Evolutionary conservation across 306 rosid genomes (phyloP).

Genomic region (Sindora glabra): DNA sequence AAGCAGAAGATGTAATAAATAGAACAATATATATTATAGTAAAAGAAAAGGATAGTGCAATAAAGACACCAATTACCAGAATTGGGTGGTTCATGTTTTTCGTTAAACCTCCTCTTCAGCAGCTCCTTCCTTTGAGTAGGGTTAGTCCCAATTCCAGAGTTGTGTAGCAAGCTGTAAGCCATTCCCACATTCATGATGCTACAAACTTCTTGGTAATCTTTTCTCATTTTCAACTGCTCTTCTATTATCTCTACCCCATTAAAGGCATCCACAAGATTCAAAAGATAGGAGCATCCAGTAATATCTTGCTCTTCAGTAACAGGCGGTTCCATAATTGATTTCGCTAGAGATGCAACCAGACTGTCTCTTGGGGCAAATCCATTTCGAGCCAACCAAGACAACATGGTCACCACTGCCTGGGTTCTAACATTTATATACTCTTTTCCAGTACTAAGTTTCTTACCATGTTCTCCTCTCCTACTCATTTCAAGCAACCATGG

Average conservation of each 20-base stretch:
- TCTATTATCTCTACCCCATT: slow-evolving; percentile 89
- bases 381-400: slow-evolving; percentile 91
- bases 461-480: slow-evolving; percentile 35
- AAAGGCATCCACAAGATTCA: slow-evolving; percentile 84
- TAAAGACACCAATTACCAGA: slow-evolving; percentile 40
- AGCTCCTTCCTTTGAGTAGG: slow-evolving; percentile 68
- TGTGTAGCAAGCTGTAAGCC: slow-evolving; percentile 74
- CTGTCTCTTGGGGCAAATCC: slow-evolving; percentile 80
- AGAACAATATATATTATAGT: not conserved
- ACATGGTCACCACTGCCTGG: slow-evolving; percentile 69
- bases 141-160: slow-evolving; percentile 60
- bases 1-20: slow-evolving; percentile 5
- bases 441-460: slow-evolving; percentile 40
- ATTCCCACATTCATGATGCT: slow-evolving; percentile 91
- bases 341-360: slow-evolving; percentile 70
- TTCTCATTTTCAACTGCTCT: slow-evolving; percentile 75
- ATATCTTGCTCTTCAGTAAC: slow-evolving; percentile 70
- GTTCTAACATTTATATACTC: slow-evolving; percentile 43
- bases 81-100: slow-evolving; percentile 54
- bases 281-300: slow-evolving; percentile 65
- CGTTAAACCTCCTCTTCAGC: slow-evolving; percentile 64
- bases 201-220: slow-evolving; percentile 69
- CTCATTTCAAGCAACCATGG: slow-evolving; percentile 90
- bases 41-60: slow-evolving; percentile 6
- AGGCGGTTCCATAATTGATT: slow-evolving; percentile 68